Evolutionary conservation across 2,329 filamentous ascomycete species (phyloP).

Genomic region (Paracoccidioides brasiliensis): DNA sequence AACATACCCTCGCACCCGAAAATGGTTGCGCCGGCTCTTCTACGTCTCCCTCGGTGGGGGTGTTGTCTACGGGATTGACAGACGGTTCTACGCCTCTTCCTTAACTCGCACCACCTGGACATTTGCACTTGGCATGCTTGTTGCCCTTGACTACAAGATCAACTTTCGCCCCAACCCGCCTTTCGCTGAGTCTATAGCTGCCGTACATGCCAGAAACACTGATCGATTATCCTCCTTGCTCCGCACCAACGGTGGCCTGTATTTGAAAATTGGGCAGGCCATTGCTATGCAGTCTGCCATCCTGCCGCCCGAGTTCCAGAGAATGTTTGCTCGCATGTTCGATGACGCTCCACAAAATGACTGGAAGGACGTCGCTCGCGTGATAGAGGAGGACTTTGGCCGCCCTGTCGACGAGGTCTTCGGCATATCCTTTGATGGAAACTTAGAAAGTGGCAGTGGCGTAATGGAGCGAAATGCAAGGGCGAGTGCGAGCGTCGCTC

Average conservation of each 20-base stretch:
- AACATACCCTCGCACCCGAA: constrained; percentile 55
- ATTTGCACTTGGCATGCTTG: constrained; percentile 63
- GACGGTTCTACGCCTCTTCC: constrained; percentile 63
- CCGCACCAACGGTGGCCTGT: constrained; percentile 77
- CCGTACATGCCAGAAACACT: constrained; percentile 73
- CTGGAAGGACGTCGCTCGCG: constrained; percentile 73
- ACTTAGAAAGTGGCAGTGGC: constrained; percentile 47
- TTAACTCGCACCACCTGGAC: constrained; percentile 68
- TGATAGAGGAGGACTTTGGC: constrained; percentile 80
- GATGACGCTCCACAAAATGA: constrained; percentile 90
- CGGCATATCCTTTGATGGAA: constrained; percentile 66
- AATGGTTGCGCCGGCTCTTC: constrained; percentile 64
- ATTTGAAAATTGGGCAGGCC: constrained; percentile 95
- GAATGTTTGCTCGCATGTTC: constrained; percentile 94
- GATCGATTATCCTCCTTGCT: constrained; percentile 71
- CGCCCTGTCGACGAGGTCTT: constrained; percentile 81
- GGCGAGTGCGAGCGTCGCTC: constrained; percentile 80
- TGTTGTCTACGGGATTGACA: constrained; percentile 55
- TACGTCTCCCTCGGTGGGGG: constrained; percentile 49
- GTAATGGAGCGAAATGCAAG: constrained; percentile 58
- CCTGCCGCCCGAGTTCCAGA: constrained; percentile 84
- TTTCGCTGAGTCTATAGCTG: constrained; percentile 57
- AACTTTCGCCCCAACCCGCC: constrained; percentile 78
- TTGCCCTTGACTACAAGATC: constrained; percentile 88
- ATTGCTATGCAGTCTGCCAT: constrained; percentile 97